Conservation (phyloP, 139 green algal species). For the Nannochloris sp. region DNA sequence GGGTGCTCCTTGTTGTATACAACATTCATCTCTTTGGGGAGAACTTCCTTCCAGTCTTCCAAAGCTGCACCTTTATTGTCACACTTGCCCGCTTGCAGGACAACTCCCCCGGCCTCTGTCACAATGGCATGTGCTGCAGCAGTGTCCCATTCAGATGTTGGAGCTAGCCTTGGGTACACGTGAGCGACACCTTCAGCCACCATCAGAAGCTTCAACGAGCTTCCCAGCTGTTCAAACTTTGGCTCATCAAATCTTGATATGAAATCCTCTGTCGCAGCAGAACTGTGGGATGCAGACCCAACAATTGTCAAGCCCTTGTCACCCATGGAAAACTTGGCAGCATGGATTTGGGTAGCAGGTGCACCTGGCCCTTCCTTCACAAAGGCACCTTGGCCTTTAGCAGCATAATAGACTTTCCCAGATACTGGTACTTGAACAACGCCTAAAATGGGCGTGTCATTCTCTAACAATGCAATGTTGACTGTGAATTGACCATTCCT, state of each 20-base stretch:
- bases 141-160: conserved; percentile 78
- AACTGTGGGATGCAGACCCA: conserved; percentile 48
- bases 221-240: conserved; percentile 59
- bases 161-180: conserved; percentile 65
- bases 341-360: conserved; percentile 15
- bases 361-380: conserved; percentile 22
- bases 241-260: conserved; percentile 51
- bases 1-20: conserved; percentile 77
- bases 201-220: conserved; percentile 77
- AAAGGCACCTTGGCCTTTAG: conserved; percentile 61
- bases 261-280: conserved; percentile 59
- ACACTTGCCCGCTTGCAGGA: conserved; percentile 66
- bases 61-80: conserved; percentile 59
- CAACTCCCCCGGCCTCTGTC: conserved; percentile 64
- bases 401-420: conserved; percentile 57
- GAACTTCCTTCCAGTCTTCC: conserved; percentile 65
- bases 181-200: conserved; percentile 71
- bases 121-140: conserved; percentile 78
- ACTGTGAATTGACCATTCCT: conserved; percentile 84
- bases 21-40: conserved; percentile 46
- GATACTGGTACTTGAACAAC: conserved; percentile 68
- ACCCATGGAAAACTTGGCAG: conserved; percentile 30
- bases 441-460: conserved; percentile 54
- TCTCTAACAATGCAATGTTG: conserved; percentile 72
- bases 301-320: conserved; percentile 45